phyloP scores from a whole-genome alignment of 2,329 filamentous ascomycete genomes.

The Alternaria sp. region DNA sequence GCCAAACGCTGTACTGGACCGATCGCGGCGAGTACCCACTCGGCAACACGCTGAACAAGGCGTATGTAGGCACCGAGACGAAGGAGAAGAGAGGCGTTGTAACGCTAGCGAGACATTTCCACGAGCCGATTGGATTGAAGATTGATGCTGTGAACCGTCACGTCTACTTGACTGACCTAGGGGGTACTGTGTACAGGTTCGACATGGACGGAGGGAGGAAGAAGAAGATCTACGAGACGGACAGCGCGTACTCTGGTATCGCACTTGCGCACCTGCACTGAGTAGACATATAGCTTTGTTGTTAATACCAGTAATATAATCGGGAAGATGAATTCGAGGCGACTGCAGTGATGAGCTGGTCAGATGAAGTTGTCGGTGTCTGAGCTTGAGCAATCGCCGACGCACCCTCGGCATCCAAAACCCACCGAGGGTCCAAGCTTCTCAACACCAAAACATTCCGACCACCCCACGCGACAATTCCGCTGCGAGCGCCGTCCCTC shows the following conservation, averaged over 20 bases:
- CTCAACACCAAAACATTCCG: conserved; percentile 11
- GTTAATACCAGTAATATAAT: not conserved
- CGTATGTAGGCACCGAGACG: conserved; percentile 8
- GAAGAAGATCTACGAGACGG: conserved; percentile 19
- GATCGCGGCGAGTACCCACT: conserved; percentile 64
- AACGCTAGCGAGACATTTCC: conserved; percentile 24
- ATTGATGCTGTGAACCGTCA: conserved; percentile 12
- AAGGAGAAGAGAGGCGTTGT: conserved; percentile 1
- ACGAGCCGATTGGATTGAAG: conserved; percentile 32
- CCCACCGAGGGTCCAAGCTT: conserved; percentile 21
- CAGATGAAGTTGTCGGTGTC: conserved; percentile 1
- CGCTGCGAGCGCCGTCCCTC: not conserved
- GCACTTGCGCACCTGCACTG: conserved; percentile 13
- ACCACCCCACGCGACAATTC: not conserved
- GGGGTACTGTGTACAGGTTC: conserved; percentile 20
- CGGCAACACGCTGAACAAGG: conserved; percentile 61
- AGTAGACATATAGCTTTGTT: not conserved
- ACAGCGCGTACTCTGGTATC: conserved; percentile 21
- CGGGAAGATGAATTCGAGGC: not conserved
- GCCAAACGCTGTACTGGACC: conserved; percentile 63
- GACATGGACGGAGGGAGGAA: conserved; percentile 20
- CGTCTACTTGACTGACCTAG: conserved; percentile 27
- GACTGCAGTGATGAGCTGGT: not conserved
- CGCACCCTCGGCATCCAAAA: conserved; percentile 16
- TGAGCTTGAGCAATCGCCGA: conserved; percentile 1